Percentiles rank a stretch among this genome's conserved stretches.
These are phyloP conservation scores for Liriodendron chinense DNA, from an alignment of 164 flowering plant genomes.

Conservation along the genomic window DNA sequence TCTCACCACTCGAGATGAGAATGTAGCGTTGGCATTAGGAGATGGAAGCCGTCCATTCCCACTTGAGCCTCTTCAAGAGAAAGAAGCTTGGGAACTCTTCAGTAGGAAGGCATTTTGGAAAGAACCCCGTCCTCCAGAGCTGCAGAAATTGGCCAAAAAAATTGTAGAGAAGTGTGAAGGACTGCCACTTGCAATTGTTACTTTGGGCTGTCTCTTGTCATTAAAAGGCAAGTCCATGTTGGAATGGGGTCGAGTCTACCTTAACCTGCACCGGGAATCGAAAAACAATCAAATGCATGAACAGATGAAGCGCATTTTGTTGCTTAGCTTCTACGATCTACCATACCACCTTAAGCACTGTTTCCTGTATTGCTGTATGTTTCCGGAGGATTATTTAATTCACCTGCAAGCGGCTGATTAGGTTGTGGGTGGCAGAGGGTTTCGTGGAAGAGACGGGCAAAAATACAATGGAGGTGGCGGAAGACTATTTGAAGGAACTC, in stretches of 20 bases:
- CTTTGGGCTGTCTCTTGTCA: conserved; percentile 16
- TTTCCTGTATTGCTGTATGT: conserved; percentile 21
- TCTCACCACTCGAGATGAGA: conserved; percentile 29
- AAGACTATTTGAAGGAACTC: conserved; percentile 11
- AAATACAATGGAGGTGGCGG: not conserved
- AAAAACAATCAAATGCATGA: conserved; percentile 1
- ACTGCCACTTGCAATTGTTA: conserved; percentile 23
- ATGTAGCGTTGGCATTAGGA: conserved; percentile 30
- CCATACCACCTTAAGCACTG: conserved; percentile 20
- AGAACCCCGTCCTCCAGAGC: not conserved
- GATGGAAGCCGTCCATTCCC: not conserved
- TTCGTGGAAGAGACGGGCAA: conserved; percentile 4
- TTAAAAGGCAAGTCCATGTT: not conserved
- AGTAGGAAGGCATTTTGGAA: conserved; percentile 2
- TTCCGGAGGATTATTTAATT: conserved; percentile 19
- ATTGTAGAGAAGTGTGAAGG: conserved; percentile 22
- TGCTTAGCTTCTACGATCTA: conserved; percentile 13
- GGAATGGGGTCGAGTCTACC: conserved; percentile 15
- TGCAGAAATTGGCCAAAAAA: not conserved
- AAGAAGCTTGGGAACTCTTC: conserved; percentile 9
- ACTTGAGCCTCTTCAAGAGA: not conserved
- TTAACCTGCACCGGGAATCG: conserved; percentile 15
- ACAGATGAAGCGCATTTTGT: not conserved
- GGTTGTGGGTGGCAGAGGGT: conserved; percentile 29
- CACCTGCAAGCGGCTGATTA: conserved; percentile 10